A percentile compares a stretch with the other conserved stretches of the same genome.
Evolutionary conservation across 2,329 filamentous ascomycete genomes (phyloP).

Genomic region (Pseudofabraea citricarpa): DNA sequence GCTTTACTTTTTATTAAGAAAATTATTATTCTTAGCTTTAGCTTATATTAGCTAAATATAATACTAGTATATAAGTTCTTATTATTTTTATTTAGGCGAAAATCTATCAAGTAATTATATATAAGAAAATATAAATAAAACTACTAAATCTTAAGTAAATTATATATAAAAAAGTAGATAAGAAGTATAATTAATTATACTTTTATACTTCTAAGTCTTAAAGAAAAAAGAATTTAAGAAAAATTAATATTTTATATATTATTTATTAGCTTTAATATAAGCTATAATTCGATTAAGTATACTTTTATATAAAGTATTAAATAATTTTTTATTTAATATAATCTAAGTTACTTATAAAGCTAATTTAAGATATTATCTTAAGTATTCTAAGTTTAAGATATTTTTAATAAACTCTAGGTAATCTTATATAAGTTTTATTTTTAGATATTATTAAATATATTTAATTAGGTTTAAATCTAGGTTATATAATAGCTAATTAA

Average conservation of each 20-base stretch:
- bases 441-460: slow-evolving; percentile 5
- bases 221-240: too few relatives aligned
- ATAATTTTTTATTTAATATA: slow-evolving; percentile 4
- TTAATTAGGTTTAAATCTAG: slow-evolving; percentile 3
- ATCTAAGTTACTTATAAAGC: slow-evolving; percentile 7
- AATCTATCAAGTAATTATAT: too few relatives aligned
- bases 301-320: slow-evolving; percentile 6
- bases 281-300: slow-evolving; percentile 4
- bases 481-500: not conserved
- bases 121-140: too few relatives aligned
- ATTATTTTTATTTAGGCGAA: too few relatives aligned
- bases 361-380: slow-evolving; percentile 3
- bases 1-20: too few relatives aligned
- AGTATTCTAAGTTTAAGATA: slow-evolving; percentile 5
- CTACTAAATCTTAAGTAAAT: too few relatives aligned
- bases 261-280: slow-evolving; percentile 3
- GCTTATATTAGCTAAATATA: too few relatives aligned
- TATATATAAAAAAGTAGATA: too few relatives aligned
- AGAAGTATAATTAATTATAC: too few relatives aligned
- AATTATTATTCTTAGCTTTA: too few relatives aligned
- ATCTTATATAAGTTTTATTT: not conserved
- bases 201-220: too few relatives aligned
- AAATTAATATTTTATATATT: slow-evolving; percentile 7
- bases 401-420: slow-evolving; percentile 4
- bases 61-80: too few relatives aligned